Evolutionary conservation across 2,329 filamentous ascomycete species (phyloP).

Genomic region (Cordyceps pruinosa): DNA sequence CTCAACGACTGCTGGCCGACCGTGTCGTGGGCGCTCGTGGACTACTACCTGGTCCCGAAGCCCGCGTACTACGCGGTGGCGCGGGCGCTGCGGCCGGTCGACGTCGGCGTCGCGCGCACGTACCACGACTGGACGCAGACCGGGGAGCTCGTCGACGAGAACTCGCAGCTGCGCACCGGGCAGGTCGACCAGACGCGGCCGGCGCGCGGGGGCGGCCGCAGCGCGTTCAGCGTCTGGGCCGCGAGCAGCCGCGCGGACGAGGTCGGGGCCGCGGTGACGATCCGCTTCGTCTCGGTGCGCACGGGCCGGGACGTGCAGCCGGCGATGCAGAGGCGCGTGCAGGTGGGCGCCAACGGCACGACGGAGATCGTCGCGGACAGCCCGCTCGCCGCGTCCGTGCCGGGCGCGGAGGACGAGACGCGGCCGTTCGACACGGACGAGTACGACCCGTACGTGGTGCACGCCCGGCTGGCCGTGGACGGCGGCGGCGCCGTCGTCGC

Average conservation of each 20-base stretch:
- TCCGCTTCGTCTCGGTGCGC: slow-evolving; percentile 35
- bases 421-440: slow-evolving; percentile 28
- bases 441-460: slow-evolving; percentile 41
- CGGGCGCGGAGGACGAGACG: slow-evolving; percentile 3
- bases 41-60: slow-evolving; percentile 58
- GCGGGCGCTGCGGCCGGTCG: slow-evolving; percentile 52
- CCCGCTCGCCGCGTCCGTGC: slow-evolving; percentile 14
- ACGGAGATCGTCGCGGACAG: slow-evolving; percentile 27
- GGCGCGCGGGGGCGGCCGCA: slow-evolving; percentile 25
- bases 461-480: slow-evolving; percentile 33
- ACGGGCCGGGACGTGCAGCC: slow-evolving; percentile 30
- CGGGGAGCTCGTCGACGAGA: slow-evolving; percentile 15
- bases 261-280: slow-evolving; percentile 21
- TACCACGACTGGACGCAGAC: slow-evolving; percentile 36
- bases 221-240: slow-evolving; percentile 39
- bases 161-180: slow-evolving; percentile 23
- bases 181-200: slow-evolving; percentile 34
- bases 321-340: slow-evolving; percentile 19
- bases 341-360: slow-evolving; percentile 29
- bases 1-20: slow-evolving; percentile 66
- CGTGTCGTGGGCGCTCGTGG: slow-evolving; percentile 58
- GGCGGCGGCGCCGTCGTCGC: slow-evolving; percentile 34
- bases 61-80: slow-evolving; percentile 47
- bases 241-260: slow-evolving; percentile 25
- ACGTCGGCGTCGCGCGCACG: slow-evolving; percentile 46